These are phyloP conservation scores for Paratinospora sagittata DNA, from an alignment of 164 flowering plant genomes.

Conservation along the genomic window DNA sequence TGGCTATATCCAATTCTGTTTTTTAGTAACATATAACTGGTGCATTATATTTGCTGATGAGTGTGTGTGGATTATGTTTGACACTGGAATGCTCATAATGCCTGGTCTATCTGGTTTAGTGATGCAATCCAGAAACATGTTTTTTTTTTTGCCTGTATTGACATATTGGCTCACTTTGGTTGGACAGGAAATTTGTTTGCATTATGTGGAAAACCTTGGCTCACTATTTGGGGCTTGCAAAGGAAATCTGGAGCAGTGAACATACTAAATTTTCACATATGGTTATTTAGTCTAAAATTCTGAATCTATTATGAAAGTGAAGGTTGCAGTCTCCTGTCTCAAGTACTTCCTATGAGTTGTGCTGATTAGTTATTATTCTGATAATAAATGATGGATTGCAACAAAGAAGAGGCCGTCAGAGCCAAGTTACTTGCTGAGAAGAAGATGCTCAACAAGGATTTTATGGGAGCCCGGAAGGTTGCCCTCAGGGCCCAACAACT, in stretches of 20 bases:
- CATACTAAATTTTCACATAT: not conserved
- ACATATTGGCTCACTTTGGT: not conserved
- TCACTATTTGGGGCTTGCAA: not conserved
- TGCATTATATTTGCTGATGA: too few species aligned
- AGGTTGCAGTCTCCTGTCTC: conserved; percentile 6
- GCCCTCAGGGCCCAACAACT: conserved; percentile 61
- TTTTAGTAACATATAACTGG: too few species aligned
- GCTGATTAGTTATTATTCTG: conserved; percentile 1
- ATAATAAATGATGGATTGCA: conserved; percentile 60
- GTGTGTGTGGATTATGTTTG: too few species aligned
- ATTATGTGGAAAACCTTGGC: not conserved
- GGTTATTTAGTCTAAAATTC: not conserved
- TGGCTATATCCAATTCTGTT: too few species aligned
- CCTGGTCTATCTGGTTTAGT: not conserved
- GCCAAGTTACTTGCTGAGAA: conserved; percentile 67
- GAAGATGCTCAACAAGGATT: conserved; percentile 61
- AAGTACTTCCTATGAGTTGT: conserved; percentile 3
- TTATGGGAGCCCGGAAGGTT: conserved; percentile 53
- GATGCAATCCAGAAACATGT: not conserved
- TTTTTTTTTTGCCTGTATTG: not conserved
- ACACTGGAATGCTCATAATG: not conserved
- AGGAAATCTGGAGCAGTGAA: not conserved
- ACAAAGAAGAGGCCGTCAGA: conserved; percentile 76
- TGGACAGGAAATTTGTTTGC: not conserved
- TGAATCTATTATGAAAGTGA: not conserved